Evolutionary conservation across 495 filamentous ascomycete genomes (phyloP).

Genomic region (Xylaria castorea): DNA sequence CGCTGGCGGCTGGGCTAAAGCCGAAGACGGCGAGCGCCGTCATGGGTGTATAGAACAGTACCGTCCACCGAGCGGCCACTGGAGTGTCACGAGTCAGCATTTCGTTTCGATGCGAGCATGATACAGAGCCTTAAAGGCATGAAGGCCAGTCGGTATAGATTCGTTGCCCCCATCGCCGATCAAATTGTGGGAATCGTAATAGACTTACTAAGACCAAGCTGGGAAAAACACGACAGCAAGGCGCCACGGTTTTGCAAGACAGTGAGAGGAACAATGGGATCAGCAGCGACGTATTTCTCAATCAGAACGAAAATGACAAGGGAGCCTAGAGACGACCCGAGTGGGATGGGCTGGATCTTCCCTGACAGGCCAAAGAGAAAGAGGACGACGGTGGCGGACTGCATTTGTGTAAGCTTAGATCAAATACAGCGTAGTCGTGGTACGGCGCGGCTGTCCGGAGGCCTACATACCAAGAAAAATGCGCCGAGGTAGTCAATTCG

Average conservation of each 20-base stretch:
- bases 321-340: conserved; percentile 60
- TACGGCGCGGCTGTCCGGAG: neutral
- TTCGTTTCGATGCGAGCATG: neutral
- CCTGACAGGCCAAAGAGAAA: conserved; percentile 71
- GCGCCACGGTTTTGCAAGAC: conserved; percentile 69
- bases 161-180: neutral
- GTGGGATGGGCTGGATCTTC: conserved; percentile 61
- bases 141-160: neutral
- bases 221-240: conserved; percentile 70
- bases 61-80: conserved; percentile 74
- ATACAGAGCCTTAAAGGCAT: neutral
- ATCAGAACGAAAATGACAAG: conserved; percentile 65
- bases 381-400: conserved; percentile 62
- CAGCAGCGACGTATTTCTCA: conserved; percentile 60
- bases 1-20: conserved; percentile 69
- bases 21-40: conserved; percentile 74
- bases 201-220: conserved; percentile 63
- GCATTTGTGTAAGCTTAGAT: conserved; percentile 19
- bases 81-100: neutral
- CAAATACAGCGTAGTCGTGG: neutral
- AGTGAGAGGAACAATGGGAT: conserved; percentile 74
- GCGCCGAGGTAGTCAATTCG: conserved; percentile 74
- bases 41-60: conserved; percentile 79
- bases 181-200: neutral
- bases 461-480: conserved; percentile 60